Percentiles rank a stretch among this genome's conserved stretches.
phyloP scores from a whole-genome alignment of 2,329 filamentous ascomycete genomes.

The Trichoderma citrinoviride region DNA sequence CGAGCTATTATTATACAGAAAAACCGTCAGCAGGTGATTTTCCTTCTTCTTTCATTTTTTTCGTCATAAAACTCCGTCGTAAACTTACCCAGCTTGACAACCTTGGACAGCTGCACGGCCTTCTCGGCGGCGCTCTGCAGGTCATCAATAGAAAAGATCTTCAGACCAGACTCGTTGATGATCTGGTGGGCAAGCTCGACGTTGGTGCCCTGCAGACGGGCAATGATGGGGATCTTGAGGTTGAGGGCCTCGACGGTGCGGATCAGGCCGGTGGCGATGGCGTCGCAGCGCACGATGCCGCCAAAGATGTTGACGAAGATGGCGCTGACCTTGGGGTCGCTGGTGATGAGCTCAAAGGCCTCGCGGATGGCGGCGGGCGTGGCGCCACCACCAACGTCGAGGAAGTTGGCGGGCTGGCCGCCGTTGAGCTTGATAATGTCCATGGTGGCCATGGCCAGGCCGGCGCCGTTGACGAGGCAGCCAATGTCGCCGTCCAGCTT shows the following conservation, averaged over 20 bases:
- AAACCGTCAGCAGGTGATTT: slow-evolving; percentile 8
- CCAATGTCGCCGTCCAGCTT: slow-evolving; percentile 99
- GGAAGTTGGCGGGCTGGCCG: slow-evolving; percentile 93
- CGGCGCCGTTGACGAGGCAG: slow-evolving; percentile 97
- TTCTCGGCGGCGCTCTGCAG: slow-evolving; percentile 96
- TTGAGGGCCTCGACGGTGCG: slow-evolving; percentile 92
- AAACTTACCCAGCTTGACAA: slow-evolving; percentile 90
- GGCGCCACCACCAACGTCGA: slow-evolving; percentile 96
- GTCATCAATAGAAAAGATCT: slow-evolving; percentile 99
- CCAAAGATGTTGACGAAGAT: slow-evolving; percentile 99
- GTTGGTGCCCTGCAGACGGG: slow-evolving; percentile 96
- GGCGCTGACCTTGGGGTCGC: slow-evolving; percentile 94
- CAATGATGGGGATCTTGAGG: slow-evolving; percentile 94
- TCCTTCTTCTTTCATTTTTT: neutral
- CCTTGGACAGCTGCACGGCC: slow-evolving; percentile 97
- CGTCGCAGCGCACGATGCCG: slow-evolving; percentile 96
- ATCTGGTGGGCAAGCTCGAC: slow-evolving; percentile 88
- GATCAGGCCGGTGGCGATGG: slow-evolving; percentile 94
- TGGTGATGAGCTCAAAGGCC: slow-evolving; percentile 98
- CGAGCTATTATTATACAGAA: slow-evolving; percentile 55
- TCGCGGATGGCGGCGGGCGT: slow-evolving; percentile 95
- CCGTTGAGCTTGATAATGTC: slow-evolving; percentile 99
- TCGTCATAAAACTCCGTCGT: slow-evolving; percentile 25
- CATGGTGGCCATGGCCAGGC: slow-evolving; percentile 99
- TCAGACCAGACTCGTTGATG: slow-evolving; percentile 96